A percentile compares a stretch with the other conserved stretches of the same genome.
Evolutionary conservation across 768 basidiomycete species (phyloP).

Genomic region (Tulasnella sp.): DNA sequence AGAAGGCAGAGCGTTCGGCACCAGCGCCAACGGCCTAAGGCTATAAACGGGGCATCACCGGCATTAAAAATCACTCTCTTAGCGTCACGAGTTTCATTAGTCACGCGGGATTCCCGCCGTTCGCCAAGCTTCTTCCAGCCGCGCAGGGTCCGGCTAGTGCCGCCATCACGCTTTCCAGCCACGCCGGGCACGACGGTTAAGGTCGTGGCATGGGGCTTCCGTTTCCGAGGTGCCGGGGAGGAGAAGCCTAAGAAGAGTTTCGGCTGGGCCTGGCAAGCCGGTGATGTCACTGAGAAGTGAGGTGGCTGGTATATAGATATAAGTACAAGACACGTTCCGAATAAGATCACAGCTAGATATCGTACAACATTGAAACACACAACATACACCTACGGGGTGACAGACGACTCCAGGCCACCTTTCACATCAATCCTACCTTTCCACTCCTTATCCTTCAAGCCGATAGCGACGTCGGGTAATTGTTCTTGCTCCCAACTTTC

Average conservation of each 20-base stretch:
- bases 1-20: neutral
- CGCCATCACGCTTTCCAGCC: no score
- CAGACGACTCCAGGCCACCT: neutral
- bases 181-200: neutral
- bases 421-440: neutral
- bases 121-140: neutral
- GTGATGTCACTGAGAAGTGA: neutral
- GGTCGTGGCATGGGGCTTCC: neutral
- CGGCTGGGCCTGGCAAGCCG: neutral
- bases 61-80: neutral
- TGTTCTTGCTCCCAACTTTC: neutral
- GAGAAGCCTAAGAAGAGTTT: neutral
- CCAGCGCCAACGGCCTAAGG: neutral
- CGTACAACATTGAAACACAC: neutral
- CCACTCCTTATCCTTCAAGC: neutral
- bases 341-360: neutral
- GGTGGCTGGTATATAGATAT: neutral
- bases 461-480: neutral
- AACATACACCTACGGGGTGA: neutral
- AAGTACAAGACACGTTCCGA: neutral
- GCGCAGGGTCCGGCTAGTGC: neutral
- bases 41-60: neutral
- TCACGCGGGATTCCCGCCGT: neutral
- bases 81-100: neutral
- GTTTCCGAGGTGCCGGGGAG: neutral